Conservation (phyloP, 495 filamentous ascomycete genomes). For the Penicillium longicatenatum region DNA sequence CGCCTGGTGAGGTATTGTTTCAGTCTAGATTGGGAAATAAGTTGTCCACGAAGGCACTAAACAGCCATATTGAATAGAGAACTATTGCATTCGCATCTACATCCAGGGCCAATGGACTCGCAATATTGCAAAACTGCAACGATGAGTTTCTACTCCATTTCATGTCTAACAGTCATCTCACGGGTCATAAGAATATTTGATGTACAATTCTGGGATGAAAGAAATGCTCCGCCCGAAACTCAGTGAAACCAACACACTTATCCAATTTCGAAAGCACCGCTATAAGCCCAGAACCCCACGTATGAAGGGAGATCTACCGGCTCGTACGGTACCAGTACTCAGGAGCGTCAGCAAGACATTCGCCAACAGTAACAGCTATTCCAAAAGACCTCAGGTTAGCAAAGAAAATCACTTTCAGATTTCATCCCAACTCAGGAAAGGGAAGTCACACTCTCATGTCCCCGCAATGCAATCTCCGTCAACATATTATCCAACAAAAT, state of each 20-base stretch:
- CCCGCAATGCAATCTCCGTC: constrained; percentile 27
- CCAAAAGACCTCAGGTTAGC: constrained; percentile 32
- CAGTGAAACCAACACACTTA: neutral
- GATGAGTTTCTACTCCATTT: neutral
- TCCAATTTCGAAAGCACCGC: neutral
- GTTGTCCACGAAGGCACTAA: too few species aligned
- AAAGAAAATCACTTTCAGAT: neutral
- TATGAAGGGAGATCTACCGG: neutral
- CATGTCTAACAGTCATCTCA: neutral
- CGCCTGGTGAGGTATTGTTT: too few species aligned
- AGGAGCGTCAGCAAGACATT: constrained; percentile 68
- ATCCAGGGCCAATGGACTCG: too few species aligned
- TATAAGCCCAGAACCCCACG: neutral
- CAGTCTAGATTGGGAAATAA: too few species aligned
- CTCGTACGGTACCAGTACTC: constrained; percentile 63
- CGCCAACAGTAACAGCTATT: constrained; percentile 65
- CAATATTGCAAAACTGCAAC: too few species aligned
- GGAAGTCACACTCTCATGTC: constrained; percentile 32
- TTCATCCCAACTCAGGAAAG: neutral
- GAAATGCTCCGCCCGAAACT: neutral
- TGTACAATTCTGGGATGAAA: neutral
- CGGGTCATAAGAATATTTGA: neutral
- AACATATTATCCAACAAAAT: constrained; percentile 41
- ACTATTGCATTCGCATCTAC: too few species aligned
- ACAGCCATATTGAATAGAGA: too few species aligned